A percentile compares a stretch with the other conserved stretches of the same genome.
phyloP scores from a whole-genome alignment of 2,329 filamentous ascomycete species.

The Ceratocystis alfenasii region DNA sequence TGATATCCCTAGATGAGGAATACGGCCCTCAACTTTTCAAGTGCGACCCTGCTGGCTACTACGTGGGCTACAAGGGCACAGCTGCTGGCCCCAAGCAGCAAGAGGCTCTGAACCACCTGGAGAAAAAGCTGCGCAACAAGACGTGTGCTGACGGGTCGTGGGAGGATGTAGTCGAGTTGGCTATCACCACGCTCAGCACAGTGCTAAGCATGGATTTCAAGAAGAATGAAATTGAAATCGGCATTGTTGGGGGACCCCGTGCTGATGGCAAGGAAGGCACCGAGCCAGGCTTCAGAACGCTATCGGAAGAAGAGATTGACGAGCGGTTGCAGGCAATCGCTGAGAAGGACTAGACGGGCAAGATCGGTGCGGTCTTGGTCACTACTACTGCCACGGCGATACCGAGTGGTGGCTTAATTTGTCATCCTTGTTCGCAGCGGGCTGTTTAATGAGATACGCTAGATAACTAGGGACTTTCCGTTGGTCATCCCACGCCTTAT shows the following conservation, averaged over 20 bases:
- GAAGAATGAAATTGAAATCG: constrained; percentile 96
- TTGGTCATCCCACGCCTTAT: too few relatives aligned
- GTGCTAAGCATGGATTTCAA: constrained; percentile 99
- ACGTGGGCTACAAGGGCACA: constrained; percentile 95
- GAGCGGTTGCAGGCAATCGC: constrained; percentile 95
- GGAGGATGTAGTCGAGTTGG: constrained; percentile 96
- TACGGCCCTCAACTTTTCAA: constrained; percentile 93
- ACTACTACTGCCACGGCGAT: background rate
- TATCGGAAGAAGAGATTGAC: constrained; percentile 97
- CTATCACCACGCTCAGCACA: constrained; percentile 87
- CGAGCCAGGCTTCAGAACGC: constrained; percentile 65
- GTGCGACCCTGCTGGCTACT: constrained; percentile 96
- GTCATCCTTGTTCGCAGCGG: constrained; percentile 8
- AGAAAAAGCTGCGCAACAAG: constrained; percentile 99
- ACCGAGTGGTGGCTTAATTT: constrained; percentile 5
- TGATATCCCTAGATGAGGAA: constrained; percentile 89
- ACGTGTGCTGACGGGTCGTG: constrained; percentile 81
- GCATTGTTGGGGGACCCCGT: constrained; percentile 82
- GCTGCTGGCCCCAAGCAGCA: constrained; percentile 96
- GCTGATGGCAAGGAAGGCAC: constrained; percentile 73
- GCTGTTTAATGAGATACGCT: constrained; percentile 22
- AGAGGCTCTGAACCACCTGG: constrained; percentile 93
- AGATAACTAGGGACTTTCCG: background rate
- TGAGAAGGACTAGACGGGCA: constrained; percentile 73
- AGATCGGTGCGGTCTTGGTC: background rate